These are phyloP conservation scores for Panus rudis DNA, from an alignment of 768 basidiomycete genomes.

Conservation along the genomic window DNA sequence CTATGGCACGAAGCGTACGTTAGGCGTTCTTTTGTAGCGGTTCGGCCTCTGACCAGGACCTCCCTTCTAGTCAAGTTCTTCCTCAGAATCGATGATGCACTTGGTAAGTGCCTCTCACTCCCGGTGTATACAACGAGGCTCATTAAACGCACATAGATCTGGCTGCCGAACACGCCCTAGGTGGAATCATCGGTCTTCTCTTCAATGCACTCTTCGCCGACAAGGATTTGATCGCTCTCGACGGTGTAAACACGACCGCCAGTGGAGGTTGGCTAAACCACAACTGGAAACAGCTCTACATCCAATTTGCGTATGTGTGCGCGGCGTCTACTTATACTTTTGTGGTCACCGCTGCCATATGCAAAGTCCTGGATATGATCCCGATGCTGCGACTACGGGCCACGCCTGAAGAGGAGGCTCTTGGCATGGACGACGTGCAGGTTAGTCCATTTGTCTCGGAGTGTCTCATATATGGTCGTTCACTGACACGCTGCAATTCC, in stretches of 20 bases:
- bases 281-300: conserved; percentile 70
- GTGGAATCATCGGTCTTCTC: conserved; percentile 72
- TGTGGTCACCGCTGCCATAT: conserved; percentile 67
- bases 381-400: conserved; percentile 70
- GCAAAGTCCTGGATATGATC: conserved; percentile 77
- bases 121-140: neutral
- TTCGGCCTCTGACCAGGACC: conserved; percentile 1
- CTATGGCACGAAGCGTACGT: conserved; percentile 74
- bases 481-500: conserved; percentile 11
- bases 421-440: conserved; percentile 85
- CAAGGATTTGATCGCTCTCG: conserved; percentile 64
- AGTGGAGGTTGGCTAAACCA: conserved; percentile 84
- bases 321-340: conserved; percentile 71
- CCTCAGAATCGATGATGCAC: conserved; percentile 74
- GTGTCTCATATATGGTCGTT: neutral
- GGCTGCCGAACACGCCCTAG: conserved; percentile 86
- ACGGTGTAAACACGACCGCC: conserved; percentile 54
- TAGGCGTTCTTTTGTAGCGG: neutral
- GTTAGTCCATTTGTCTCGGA: conserved; percentile 30
- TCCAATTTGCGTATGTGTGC: conserved; percentile 78
- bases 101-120: conserved; percentile 31
- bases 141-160: conserved; percentile 37
- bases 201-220: conserved; percentile 87
- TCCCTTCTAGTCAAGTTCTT: conserved; percentile 52
- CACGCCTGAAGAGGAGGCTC: conserved; percentile 53